Evolutionary conservation across 2,329 filamentous ascomycete genomes (phyloP), one percentile per base, ranked within the genome.

Genomic region (Zelopaecilomyces penicillatus): DNA sequence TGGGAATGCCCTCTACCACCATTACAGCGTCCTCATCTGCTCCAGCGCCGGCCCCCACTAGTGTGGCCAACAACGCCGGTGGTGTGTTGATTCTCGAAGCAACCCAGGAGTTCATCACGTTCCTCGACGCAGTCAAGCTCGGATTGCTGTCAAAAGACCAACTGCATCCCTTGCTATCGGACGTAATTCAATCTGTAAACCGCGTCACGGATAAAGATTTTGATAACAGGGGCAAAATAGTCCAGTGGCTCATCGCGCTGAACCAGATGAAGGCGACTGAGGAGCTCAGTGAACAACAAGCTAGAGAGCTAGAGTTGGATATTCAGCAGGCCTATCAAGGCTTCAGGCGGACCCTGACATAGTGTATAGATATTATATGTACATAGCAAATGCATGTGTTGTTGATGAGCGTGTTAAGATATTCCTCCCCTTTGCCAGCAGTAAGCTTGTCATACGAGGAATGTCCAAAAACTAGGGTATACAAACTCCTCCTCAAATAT

Each of bases 401-500:
- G 8, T 6, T 5, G 5, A 9, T 10, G 11, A 33, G 10, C 10
- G 27, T 41, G 30, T 12, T 9, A 29, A 12, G 12, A 7, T 5
- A 38, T 31, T 32, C 12, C 8, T 26, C 32, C 29, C 40, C 40
- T 12, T 27, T 33, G 29, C 40, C 30, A 11, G 11, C 19, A 19
- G 19, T 19, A 19, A 19, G 19, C 19, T 19, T 19, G 19, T 58
- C 66, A 95, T 37, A 97, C 83, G 56, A 98, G 69, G 64, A 97
- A 96, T 1, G 91, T 97, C 90, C 91, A 97, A 66, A 94, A 97
- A 65, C 90, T 96, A 37, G 93, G 93, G 68, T 95, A 97, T 50
- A 97, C 90, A 68, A 97, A 93, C 64, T 98, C 93, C 61, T 97
- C 93, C 66, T 98, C 93, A 59, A 98, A 97, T 56, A 98, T 97